These are phyloP conservation scores for Taphrina flavorubra DNA, from an alignment of 1,139 yeast species.

Conservation along the genomic window DNA sequence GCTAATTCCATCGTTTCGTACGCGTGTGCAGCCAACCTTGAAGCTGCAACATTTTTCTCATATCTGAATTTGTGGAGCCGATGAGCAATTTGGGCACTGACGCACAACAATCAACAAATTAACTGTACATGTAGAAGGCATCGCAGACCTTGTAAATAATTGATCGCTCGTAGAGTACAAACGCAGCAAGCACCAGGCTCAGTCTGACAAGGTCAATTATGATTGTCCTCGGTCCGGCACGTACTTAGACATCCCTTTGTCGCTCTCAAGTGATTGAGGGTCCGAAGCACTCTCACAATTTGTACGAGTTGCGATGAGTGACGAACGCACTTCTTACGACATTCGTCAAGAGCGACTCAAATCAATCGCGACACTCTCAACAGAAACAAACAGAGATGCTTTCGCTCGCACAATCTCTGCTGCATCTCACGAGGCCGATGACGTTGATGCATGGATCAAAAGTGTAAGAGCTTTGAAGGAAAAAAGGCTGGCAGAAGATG, in stretches of 20 bases:
- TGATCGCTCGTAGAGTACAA: too few species aligned
- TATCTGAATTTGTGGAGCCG: too few species aligned
- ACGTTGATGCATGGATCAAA: slow-evolving; percentile 37
- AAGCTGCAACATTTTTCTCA: too few species aligned
- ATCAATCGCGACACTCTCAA: background rate
- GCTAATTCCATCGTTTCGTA: too few species aligned
- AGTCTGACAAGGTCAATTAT: background rate
- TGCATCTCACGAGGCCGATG: slow-evolving; percentile 2
- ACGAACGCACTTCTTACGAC: slow-evolving; percentile 25
- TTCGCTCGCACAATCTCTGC: background rate
- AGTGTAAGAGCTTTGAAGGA: slow-evolving; percentile 24
- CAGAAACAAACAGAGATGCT: background rate
- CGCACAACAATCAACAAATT: too few species aligned
- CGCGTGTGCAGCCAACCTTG: too few species aligned
- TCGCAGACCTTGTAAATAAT: too few species aligned
- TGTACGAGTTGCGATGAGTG: background rate
- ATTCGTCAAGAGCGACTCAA: slow-evolving; percentile 26
- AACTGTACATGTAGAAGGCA: too few species aligned
- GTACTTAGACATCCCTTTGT: too few species aligned
- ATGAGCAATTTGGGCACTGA: too few species aligned
- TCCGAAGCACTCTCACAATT: background rate
- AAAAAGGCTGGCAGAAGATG: slow-evolving; percentile 33
- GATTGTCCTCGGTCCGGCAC: background rate
- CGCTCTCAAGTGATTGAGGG: background rate
- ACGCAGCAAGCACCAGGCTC: too few species aligned